phyloP scores from a whole-genome alignment of 1,284 basidiomycete species.

The Anthracocystis walkeri region DNA sequence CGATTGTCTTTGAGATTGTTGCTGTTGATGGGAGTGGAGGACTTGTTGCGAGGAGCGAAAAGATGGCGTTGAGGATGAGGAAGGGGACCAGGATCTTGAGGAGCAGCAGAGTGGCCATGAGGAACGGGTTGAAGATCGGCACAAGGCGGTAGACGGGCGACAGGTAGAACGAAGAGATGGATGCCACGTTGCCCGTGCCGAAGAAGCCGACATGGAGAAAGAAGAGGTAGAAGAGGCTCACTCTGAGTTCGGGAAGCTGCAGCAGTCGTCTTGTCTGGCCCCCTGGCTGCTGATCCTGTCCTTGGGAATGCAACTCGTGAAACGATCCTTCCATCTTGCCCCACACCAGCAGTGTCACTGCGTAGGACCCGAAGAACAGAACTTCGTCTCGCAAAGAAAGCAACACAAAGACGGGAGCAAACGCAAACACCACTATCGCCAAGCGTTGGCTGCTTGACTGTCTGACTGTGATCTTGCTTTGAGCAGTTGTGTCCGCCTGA shows the following conservation, averaged over 20 bases:
- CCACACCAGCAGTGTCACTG: slow-evolving; percentile 78
- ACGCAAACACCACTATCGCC: slow-evolving; percentile 71
- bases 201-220: slow-evolving; percentile 90
- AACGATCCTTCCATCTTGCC: slow-evolving; percentile 75
- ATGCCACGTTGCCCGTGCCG: slow-evolving; percentile 84
- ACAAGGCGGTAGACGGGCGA: slow-evolving; percentile 89
- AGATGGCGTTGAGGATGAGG: slow-evolving; percentile 80
- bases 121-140: slow-evolving; percentile 86
- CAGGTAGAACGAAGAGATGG: slow-evolving; percentile 87
- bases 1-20: slow-evolving; percentile 14
- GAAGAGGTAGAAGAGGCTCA: slow-evolving; percentile 85
- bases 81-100: slow-evolving; percentile 73
- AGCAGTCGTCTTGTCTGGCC: slow-evolving; percentile 72
- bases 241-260: slow-evolving; percentile 77
- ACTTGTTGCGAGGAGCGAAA: slow-evolving; percentile 36
- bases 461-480: not conserved
- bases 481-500: not conserved
- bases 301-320: slow-evolving; percentile 23
- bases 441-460: slow-evolving; percentile 66
- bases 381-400: slow-evolving; percentile 86
- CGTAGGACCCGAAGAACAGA: slow-evolving; percentile 81
- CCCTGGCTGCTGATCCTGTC: not conserved
- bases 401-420: slow-evolving; percentile 82
- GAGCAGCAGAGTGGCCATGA: slow-evolving; percentile 76
- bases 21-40: slow-evolving; percentile 8